Percentiles rank a stretch among this genome's conserved stretches.
phyloP scores from a whole-genome alignment of 225 moss, liverwort and hornwort species.

The Anthoceros angustus region DNA sequence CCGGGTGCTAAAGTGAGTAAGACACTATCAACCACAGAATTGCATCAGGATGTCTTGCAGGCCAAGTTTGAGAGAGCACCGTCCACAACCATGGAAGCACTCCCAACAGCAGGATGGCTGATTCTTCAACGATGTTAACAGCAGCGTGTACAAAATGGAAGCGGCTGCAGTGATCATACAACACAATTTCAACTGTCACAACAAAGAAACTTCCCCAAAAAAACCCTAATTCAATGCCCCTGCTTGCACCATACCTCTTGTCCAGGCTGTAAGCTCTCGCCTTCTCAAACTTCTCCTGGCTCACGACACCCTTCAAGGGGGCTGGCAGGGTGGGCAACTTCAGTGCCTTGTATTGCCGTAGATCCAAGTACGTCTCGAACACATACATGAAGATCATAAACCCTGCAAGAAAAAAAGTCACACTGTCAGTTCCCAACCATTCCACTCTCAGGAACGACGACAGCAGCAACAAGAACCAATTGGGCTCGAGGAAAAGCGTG shows the following conservation, averaged over 20 bases:
- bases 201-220: too few relatives aligned
- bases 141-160: slow-evolving; percentile 87
- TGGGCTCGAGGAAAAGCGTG: neutral
- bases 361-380: slow-evolving; percentile 87
- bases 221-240: slow-evolving; percentile 1
- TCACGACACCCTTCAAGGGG: slow-evolving; percentile 67
- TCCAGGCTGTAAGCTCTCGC: slow-evolving; percentile 88
- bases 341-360: slow-evolving; percentile 71
- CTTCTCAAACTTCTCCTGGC: slow-evolving; percentile 84
- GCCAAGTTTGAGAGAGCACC: slow-evolving; percentile 9
- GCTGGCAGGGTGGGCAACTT: slow-evolving; percentile 50
- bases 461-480: neutral
- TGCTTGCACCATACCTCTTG: slow-evolving; percentile 34
- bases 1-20: neutral
- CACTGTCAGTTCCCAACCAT: neutral
- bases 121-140: slow-evolving; percentile 70
- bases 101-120: slow-evolving; percentile 53
- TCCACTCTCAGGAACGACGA: neutral
- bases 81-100: slow-evolving; percentile 79
- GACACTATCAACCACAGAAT: neutral
- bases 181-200: neutral
- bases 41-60: neutral
- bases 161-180: slow-evolving; percentile 17
- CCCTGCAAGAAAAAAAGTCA: slow-evolving; percentile 19
- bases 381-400: slow-evolving; percentile 91